phyloP scores from a whole-genome alignment of 768 basidiomycete genomes.

The Xanthoconium stramineum region DNA sequence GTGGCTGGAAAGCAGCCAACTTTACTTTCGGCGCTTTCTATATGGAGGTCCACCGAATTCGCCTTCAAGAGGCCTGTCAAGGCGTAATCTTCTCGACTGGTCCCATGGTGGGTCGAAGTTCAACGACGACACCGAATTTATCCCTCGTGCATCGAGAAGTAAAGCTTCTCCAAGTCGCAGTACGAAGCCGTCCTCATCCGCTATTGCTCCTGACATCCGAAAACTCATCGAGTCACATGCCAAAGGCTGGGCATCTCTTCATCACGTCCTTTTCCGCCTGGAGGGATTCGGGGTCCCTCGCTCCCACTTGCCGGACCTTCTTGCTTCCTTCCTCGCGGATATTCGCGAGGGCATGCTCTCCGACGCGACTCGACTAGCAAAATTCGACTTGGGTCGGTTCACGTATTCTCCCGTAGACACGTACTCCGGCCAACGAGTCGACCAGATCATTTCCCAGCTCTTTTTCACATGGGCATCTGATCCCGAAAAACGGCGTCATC shows the following conservation, averaged over 20 bases:
- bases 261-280: slow-evolving; percentile 39
- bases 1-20: slow-evolving; percentile 19
- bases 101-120: background rate
- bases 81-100: slow-evolving; percentile 1
- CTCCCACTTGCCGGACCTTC: slow-evolving; percentile 37
- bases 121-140: background rate
- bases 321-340: slow-evolving; percentile 39
- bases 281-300: slow-evolving; percentile 47
- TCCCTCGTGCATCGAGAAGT: background rate
- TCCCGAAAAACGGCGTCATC: slow-evolving; percentile 24
- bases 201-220: slow-evolving; percentile 9
- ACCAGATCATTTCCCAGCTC: slow-evolving; percentile 48
- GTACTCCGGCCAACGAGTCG: slow-evolving; percentile 31
- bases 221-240: slow-evolving; percentile 37
- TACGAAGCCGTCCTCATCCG: background rate
- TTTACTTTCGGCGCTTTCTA: slow-evolving; percentile 16
- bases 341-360: slow-evolving; percentile 35
- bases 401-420: slow-evolving; percentile 31
- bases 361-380: slow-evolving; percentile 15
- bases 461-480: slow-evolving; percentile 56
- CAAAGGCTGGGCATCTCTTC: slow-evolving; percentile 36
- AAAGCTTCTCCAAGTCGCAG: background rate
- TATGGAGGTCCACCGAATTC: slow-evolving; percentile 1
- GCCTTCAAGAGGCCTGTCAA: background rate
- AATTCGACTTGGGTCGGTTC: slow-evolving; percentile 45